These are phyloP conservation scores for Mycena leptocephala DNA, from an alignment of 768 basidiomycete genomes.

Conservation along the genomic window DNA sequence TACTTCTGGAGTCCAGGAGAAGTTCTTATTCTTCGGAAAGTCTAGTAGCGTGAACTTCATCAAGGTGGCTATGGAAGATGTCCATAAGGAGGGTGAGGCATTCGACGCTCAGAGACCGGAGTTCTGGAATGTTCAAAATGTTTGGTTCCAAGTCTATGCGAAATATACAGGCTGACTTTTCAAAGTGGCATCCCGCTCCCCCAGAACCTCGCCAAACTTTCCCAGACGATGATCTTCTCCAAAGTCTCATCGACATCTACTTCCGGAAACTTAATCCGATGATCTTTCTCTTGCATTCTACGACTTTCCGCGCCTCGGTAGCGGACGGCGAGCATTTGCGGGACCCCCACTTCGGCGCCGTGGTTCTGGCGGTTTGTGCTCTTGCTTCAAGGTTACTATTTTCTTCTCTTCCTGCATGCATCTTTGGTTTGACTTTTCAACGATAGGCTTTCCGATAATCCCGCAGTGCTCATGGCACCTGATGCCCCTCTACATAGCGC, in stretches of 20 bases:
- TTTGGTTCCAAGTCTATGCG: no score
- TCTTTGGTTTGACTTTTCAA: neutral
- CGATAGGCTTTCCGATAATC: constrained; percentile 69
- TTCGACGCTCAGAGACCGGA: constrained; percentile 31
- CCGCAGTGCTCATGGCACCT: constrained; percentile 50
- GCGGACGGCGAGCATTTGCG: constrained; percentile 61
- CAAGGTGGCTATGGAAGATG: constrained; percentile 13
- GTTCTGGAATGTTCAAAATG: constrained; percentile 29
- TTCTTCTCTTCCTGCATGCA: neutral
- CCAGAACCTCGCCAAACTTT: constrained; percentile 62
- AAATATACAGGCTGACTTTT: neutral
- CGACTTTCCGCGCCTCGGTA: constrained; percentile 69
- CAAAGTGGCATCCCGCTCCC: neutral
- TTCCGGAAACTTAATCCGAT: constrained; percentile 69
- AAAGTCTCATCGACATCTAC: constrained; percentile 57
- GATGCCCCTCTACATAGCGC: constrained; percentile 59
- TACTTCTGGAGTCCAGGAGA: constrained; percentile 2
- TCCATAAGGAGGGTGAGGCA: neutral
- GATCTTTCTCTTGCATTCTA: constrained; percentile 77
- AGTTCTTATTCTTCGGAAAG: constrained; percentile 8
- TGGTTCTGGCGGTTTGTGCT: constrained; percentile 79
- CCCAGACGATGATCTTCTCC: constrained; percentile 59
- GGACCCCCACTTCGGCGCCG: constrained; percentile 67
- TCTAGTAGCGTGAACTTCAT: constrained; percentile 21
- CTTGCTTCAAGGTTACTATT: constrained; percentile 51